phyloP scores from a whole-genome alignment of 2,329 filamentous ascomycete species.

The Paecilomyces formosus region DNA sequence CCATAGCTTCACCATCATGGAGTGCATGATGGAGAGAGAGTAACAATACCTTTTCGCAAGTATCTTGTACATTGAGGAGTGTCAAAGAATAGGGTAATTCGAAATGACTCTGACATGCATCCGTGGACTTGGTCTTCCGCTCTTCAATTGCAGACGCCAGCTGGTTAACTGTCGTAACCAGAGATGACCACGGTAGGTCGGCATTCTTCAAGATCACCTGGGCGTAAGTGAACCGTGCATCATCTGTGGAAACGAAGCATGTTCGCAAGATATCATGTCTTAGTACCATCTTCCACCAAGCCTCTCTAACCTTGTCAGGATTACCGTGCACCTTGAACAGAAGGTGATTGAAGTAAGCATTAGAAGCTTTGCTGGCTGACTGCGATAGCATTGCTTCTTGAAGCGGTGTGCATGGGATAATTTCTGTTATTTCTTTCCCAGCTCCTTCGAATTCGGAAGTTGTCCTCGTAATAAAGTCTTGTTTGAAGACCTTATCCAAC shows the following conservation, averaged over 20 bases:
- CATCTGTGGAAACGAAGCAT: conserved; percentile 60
- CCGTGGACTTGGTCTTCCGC: conserved; percentile 27
- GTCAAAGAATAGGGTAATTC: conserved; percentile 21
- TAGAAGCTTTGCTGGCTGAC: conserved; percentile 31
- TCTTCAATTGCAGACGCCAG: conserved; percentile 38
- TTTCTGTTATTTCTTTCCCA: conserved; percentile 38
- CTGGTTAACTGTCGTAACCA: conserved; percentile 34
- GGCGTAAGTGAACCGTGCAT: conserved; percentile 55
- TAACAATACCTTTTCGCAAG: conserved; percentile 17
- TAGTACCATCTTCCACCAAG: conserved; percentile 56
- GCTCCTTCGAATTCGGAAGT: conserved; percentile 22
- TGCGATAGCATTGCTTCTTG: conserved; percentile 81
- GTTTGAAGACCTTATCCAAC: conserved; percentile 11
- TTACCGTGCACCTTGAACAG: conserved; percentile 53
- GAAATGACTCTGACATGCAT: conserved; percentile 13
- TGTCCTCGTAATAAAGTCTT: conserved; percentile 22
- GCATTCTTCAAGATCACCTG: conserved; percentile 60
- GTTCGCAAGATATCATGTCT: conserved; percentile 75
- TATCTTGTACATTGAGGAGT: conserved; percentile 10
- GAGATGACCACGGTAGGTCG: conserved; percentile 34
- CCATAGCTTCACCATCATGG: conserved; percentile 77
- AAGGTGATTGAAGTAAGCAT: conserved; percentile 66
- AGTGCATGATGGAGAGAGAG: conserved; percentile 70
- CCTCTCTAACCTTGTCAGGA: conserved; percentile 42
- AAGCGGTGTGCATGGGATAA: conserved; percentile 77